Percentiles rank a stretch among this genome's conserved stretches.
Evolutionary conservation across 2,329 filamentous ascomycete species (phyloP).

Genomic region (Lachnellula willkommii): DNA sequence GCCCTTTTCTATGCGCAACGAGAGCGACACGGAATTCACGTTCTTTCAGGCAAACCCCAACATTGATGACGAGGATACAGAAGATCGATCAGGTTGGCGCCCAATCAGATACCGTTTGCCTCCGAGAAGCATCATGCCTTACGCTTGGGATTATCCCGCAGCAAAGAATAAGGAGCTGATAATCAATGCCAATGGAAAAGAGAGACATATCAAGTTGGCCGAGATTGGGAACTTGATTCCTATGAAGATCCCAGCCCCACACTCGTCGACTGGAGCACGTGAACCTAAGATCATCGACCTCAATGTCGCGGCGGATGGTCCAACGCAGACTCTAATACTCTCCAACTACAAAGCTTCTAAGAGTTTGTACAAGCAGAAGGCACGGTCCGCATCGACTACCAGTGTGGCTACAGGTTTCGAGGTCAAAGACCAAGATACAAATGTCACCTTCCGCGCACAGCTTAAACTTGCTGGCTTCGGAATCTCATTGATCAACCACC

Average conservation of each 20-base stretch:
- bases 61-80: conserved; percentile 79
- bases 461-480: conserved; percentile 85
- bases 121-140: conserved; percentile 96
- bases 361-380: conserved; percentile 73
- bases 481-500: conserved; percentile 86
- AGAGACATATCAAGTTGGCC: conserved; percentile 87
- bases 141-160: conserved; percentile 97
- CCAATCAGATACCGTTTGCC: conserved; percentile 89
- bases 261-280: conserved; percentile 46
- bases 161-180: conserved; percentile 95
- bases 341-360: conserved; percentile 91
- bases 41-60: conserved; percentile 96
- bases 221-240: conserved; percentile 96
- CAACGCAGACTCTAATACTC: conserved; percentile 87
- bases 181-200: conserved; percentile 70
- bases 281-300: conserved; percentile 89
- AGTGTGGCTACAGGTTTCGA: conserved; percentile 71
- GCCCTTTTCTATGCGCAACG: conserved; percentile 98
- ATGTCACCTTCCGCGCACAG: conserved; percentile 83
- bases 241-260: conserved; percentile 70
- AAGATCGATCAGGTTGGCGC: conserved; percentile 83
- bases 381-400: conserved; percentile 45
- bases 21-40: conserved; percentile 92
- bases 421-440: conserved; percentile 85
- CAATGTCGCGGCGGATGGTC: conserved; percentile 91